These are phyloP conservation scores for Boeremia exigua DNA, from an alignment of 2,329 filamentous ascomycete species.

Conservation along the genomic window DNA sequence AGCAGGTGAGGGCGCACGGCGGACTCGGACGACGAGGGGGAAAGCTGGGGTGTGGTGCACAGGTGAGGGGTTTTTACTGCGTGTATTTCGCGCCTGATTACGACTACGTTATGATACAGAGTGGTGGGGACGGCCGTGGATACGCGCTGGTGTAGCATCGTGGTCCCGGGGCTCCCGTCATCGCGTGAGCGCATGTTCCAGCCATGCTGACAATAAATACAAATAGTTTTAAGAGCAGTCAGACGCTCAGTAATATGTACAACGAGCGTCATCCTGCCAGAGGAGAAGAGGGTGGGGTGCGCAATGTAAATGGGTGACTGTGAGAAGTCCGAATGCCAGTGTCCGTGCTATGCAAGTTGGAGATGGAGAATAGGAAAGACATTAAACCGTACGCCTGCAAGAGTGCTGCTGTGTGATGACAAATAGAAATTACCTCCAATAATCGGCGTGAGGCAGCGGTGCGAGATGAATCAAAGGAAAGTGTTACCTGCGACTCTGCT, in stretches of 20 bases:
- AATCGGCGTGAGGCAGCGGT: background rate
- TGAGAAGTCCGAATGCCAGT: conserved; percentile 17
- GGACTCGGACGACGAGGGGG: too few species aligned
- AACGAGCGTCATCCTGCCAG: conserved; percentile 39
- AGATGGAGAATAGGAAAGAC: too few species aligned
- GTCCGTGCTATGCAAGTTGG: conserved; percentile 12
- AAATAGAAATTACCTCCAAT: conserved; percentile 8
- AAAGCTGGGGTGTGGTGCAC: too few species aligned
- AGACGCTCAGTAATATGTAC: conserved; percentile 37
- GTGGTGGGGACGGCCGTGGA: too few species aligned
- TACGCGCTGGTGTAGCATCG: too few species aligned
- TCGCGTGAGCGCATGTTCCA: conserved; percentile 28
- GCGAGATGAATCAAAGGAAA: background rate
- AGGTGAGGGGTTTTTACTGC: too few species aligned
- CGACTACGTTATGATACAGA: too few species aligned
- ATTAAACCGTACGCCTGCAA: background rate
- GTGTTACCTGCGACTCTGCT: conserved; percentile 29
- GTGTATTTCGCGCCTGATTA: too few species aligned
- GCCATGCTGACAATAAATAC: conserved; percentile 24
- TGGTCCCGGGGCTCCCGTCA: background rate
- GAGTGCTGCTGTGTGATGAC: conserved; percentile 5
- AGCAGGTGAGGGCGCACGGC: too few species aligned
- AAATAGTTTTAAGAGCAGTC: conserved; percentile 19
- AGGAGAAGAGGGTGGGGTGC: conserved; percentile 14
- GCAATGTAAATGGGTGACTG: conserved; percentile 7